These are phyloP conservation scores for Cyberlindnera subsufficiens DNA, from an alignment of 805 yeast genomes.

Conservation along the genomic window DNA sequence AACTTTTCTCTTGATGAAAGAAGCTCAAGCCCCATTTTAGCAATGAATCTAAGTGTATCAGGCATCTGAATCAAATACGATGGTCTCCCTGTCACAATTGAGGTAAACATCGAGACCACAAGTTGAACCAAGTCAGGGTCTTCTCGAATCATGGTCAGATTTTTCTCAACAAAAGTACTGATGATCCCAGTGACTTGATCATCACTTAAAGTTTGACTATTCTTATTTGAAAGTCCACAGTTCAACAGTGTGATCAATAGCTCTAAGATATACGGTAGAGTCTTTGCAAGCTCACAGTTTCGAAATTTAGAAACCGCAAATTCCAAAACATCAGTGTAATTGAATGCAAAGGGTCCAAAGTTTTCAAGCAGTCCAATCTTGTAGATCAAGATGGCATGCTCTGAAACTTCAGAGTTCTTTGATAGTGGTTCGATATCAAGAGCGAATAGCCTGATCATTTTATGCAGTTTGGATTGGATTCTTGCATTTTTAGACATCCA, in stretches of 20 bases:
- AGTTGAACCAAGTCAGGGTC: conserved; percentile 60
- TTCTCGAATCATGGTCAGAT: conserved; percentile 24
- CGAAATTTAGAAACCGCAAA: conserved; percentile 25
- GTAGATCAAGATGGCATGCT: conserved; percentile 56
- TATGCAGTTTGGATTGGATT: conserved; percentile 17
- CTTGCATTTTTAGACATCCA: conserved; percentile 11
- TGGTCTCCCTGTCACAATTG: conserved; percentile 46
- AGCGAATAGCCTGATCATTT: conserved; percentile 32
- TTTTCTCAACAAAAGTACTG: conserved; percentile 14
- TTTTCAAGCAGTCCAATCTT: conserved; percentile 61
- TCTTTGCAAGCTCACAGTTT: conserved; percentile 20
- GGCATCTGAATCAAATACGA: conserved; percentile 35
- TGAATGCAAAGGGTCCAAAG: conserved; percentile 63
- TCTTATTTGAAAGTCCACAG: conserved; percentile 10
- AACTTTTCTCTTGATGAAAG: conserved; percentile 42
- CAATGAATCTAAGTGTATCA: conserved; percentile 21
- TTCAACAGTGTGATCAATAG: conserved; percentile 14
- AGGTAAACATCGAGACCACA: conserved; percentile 43
- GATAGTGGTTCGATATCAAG: conserved; percentile 31
- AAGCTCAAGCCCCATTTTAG: conserved; percentile 24
- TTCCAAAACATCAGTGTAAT: conserved; percentile 32
- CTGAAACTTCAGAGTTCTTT: conserved; percentile 47
- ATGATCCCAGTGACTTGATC: conserved; percentile 13
- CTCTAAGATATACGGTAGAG: conserved; percentile 13
- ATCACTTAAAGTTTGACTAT: conserved; percentile 4